phyloP scores from a whole-genome alignment of 1,284 basidiomycete genomes.

The Blastosporella zonata region DNA sequence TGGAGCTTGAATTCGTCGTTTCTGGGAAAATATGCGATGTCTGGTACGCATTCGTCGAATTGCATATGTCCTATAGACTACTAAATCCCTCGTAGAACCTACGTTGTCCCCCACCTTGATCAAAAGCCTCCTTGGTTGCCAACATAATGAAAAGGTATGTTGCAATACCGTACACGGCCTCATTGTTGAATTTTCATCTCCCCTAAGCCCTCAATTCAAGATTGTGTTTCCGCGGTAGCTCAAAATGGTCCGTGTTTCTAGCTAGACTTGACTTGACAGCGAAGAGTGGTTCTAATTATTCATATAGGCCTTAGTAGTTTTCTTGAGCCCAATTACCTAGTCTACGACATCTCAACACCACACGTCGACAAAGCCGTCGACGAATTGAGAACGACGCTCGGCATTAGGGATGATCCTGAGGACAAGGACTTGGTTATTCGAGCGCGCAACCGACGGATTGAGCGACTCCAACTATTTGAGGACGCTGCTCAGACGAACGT shows the following conservation, averaged over 20 bases:
- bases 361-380: conserved; percentile 36
- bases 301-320: conserved; percentile 53
- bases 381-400: conserved; percentile 38
- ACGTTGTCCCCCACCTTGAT: conserved; percentile 49
- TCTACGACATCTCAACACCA: conserved; percentile 49
- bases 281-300: conserved; percentile 5
- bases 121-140: conserved; percentile 55
- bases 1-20: conserved; percentile 74
- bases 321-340: conserved; percentile 54
- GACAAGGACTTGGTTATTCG: conserved; percentile 39
- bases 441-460: conserved; percentile 43
- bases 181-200: conserved; percentile 10
- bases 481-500: conserved; percentile 43
- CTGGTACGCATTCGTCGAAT: conserved; percentile 36
- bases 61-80: not conserved
- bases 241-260: conserved; percentile 51
- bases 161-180: not conserved
- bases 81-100: conserved; percentile 36
- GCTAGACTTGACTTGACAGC: not conserved
- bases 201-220: conserved; percentile 63
- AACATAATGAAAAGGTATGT: conserved; percentile 65
- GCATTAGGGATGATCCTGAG: conserved; percentile 23
- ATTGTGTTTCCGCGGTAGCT: conserved; percentile 55
- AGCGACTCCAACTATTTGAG: conserved; percentile 42
- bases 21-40: conserved; percentile 65